These are phyloP conservation scores for Claviceps paspali DNA, from an alignment of 2,329 filamentous ascomycete genomes.

Conservation along the genomic window DNA sequence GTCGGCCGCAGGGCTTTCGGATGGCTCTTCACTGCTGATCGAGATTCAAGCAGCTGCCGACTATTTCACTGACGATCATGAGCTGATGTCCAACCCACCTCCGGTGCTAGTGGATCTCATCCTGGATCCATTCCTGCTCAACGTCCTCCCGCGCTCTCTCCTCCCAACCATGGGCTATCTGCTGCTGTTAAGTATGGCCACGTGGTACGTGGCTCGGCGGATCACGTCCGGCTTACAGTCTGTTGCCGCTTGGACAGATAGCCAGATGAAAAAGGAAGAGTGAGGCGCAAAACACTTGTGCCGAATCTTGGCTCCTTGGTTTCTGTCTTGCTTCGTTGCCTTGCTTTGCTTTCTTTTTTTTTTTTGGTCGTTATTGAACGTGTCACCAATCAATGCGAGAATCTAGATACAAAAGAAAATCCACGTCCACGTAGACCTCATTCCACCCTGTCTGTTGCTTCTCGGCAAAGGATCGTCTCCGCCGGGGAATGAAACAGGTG, in stretches of 20 bases:
- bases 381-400: not conserved
- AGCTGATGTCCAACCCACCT: conserved; percentile 60
- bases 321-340: not conserved
- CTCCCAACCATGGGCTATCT: conserved; percentile 58
- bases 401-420: conserved; percentile 5
- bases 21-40: conserved; percentile 46
- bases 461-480: conserved; percentile 1
- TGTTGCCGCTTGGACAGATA: conserved; percentile 12
- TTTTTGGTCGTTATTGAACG: not conserved
- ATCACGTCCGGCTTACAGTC: conserved; percentile 14
- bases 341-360: not conserved
- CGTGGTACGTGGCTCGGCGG: conserved; percentile 27
- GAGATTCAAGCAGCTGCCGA: conserved; percentile 64
- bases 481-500: not conserved
- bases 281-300: conserved; percentile 4
- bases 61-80: conserved; percentile 62
- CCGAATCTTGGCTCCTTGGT: not conserved
- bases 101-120: conserved; percentile 68
- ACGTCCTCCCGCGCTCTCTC: conserved; percentile 66
- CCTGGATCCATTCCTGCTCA: conserved; percentile 71
- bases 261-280: conserved; percentile 23
- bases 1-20: not conserved
- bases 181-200: conserved; percentile 36
- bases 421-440: conserved; percentile 1
- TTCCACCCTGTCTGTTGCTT: conserved; percentile 3